Conservation (phyloP, 1,139 yeast species). For the Meyerozyma smithsonii region DNA sequence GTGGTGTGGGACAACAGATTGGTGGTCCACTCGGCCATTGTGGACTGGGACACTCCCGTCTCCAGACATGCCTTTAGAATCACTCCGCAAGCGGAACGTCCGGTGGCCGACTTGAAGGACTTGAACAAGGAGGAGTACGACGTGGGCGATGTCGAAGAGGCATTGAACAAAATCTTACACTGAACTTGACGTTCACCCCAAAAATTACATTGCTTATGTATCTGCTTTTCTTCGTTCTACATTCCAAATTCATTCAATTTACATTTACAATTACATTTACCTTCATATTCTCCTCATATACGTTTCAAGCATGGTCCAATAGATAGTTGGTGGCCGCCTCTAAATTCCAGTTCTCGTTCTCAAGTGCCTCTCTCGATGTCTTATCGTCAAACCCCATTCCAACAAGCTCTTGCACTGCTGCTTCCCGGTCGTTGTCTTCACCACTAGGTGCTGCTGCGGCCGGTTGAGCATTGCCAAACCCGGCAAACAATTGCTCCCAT, state of each 20-base stretch:
- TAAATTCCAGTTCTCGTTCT: slow-evolving; percentile 65
- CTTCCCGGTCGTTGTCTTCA: background rate
- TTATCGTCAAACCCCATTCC: slow-evolving; percentile 84
- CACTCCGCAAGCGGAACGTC: slow-evolving; percentile 59
- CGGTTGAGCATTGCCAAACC: slow-evolving; percentile 62
- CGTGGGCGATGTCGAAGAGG: slow-evolving; percentile 36
- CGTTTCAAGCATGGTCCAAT: slow-evolving; percentile 55
- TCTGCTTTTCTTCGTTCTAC: too few species aligned
- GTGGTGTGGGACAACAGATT: slow-evolving; percentile 73
- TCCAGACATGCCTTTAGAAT: slow-evolving; percentile 66
- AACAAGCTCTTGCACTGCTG: slow-evolving; percentile 65
- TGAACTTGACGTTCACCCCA: too few species aligned
- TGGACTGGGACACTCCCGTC: slow-evolving; percentile 54
- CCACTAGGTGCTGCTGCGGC: slow-evolving; percentile 1
- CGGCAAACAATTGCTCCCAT: slow-evolving; percentile 94
- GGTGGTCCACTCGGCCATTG: slow-evolving; percentile 57
- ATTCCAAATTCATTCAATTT: too few species aligned
- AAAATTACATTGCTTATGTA: too few species aligned
- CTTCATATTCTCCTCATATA: too few species aligned
- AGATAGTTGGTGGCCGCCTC: slow-evolving; percentile 82
- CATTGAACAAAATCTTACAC: slow-evolving; percentile 19
- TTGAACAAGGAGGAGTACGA: slow-evolving; percentile 30
- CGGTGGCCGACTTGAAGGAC: slow-evolving; percentile 31
- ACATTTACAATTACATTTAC: background rate
- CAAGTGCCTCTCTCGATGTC: slow-evolving; percentile 65